Conservation (phyloP, 2,329 filamentous ascomycete genomes). For the Aureobasidium sp. region DNA sequence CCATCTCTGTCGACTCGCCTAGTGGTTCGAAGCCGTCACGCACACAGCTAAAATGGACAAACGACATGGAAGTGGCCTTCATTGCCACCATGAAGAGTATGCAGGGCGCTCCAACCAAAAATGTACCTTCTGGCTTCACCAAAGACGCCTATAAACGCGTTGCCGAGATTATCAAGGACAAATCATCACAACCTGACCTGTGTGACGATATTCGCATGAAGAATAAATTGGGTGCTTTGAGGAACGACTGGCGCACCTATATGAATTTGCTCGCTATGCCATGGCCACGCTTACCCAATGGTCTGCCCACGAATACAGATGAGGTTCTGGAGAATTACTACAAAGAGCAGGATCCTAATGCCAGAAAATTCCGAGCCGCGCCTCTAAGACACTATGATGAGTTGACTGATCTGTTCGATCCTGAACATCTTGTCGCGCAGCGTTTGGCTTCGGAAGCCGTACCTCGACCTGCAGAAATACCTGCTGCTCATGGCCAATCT, state of each 20-base stretch:
- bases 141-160: conserved; percentile 8
- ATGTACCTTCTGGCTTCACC: not conserved
- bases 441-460: not conserved
- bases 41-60: conserved; percentile 9
- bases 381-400: not conserved
- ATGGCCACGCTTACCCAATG: not conserved
- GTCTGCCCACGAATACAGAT: not conserved
- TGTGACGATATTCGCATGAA: conserved; percentile 5
- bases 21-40: not conserved
- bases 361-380: not conserved
- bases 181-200: not conserved
- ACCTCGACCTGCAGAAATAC: not conserved
- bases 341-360: not conserved
- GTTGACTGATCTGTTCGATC: not conserved
- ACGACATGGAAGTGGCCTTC: not conserved
- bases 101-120: not conserved
- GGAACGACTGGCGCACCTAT: not conserved
- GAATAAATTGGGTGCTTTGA: conserved; percentile 4
- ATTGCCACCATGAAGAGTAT: not conserved
- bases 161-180: conserved; percentile 1
- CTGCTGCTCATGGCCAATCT: not conserved
- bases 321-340: not conserved
- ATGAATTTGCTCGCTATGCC: not conserved
- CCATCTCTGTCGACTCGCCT: not conserved
- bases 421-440: not conserved